Base-by-base conservation (phyloP, 192 early-diverging fungal genomes). In the Coemansia sp. region DNA sequence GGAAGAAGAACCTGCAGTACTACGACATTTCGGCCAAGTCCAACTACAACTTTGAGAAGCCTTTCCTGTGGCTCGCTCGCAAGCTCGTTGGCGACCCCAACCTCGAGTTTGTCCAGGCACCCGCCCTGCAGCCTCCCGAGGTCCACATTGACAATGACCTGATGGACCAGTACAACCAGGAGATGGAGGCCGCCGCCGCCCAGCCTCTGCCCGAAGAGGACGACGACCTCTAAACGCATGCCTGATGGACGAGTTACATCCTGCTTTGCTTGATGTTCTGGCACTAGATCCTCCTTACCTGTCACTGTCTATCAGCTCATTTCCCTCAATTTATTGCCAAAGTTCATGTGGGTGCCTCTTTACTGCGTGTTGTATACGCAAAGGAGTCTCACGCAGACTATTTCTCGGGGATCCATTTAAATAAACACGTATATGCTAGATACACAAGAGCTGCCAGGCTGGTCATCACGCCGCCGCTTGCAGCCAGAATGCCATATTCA, bases 41-140 rank as follows among this genome's bases (percentile, higher is more conserved):
- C 74, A 99, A 99, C 88, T 99, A 98, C 85, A 99, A 98, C 86
- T 98, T 98, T 72, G 97, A 99, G 83, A 99, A 99, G 90, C 97
- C 97, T 51, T 98, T 98, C 91, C 84, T 99, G 62, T 99, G 95
- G 95, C 88, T 99, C 56, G 95, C 94, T 21, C 87, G 97, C 60
- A 97, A 98, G 88, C 83, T 99, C 54, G 80, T 89, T 55, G 96
- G 94, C 36, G 92, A 98, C 82, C 77, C 87, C 51, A 86, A 90
- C 79, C 83, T 99, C 39, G 94, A 97, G 51, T 99, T 99, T 63
- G 93, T 92, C 68, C 93, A 91, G 67, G 91, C 95, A 17, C 97
- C 97, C 32, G 97, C 97, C 35, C 83, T 99, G 63, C 86, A 85
- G 51, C 97, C 97, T 51, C 92, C 95, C 51, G 94, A 98, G 82